Conservation (phyloP, 2,329 filamentous ascomycete species). For the Pseudocercospora eumusae region DNA sequence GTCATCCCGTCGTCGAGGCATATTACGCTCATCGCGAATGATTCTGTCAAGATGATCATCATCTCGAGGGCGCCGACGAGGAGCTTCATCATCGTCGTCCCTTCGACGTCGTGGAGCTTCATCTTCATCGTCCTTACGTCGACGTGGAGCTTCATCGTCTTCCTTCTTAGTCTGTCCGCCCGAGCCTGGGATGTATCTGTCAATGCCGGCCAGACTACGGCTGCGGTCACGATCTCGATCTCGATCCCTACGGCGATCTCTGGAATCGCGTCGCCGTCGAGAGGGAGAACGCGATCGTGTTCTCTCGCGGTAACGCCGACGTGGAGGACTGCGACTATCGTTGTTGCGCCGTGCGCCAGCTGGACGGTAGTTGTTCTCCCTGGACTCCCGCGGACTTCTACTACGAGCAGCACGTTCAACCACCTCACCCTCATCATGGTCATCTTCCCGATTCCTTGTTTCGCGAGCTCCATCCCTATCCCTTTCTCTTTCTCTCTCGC, state of each 20-base stretch:
- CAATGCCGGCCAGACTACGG: constrained; percentile 40
- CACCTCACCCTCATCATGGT: constrained; percentile 38
- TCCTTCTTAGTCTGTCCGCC: constrained; percentile 13
- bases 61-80: constrained; percentile 27
- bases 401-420: constrained; percentile 32
- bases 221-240: constrained; percentile 34
- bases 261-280: constrained; percentile 20
- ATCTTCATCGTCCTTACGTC: constrained; percentile 35
- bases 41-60: constrained; percentile 21
- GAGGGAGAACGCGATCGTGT: constrained; percentile 28
- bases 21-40: constrained; percentile 23
- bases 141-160: constrained; percentile 35
- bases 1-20: constrained; percentile 16
- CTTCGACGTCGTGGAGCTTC: constrained; percentile 15
- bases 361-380: constrained; percentile 23
- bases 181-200: constrained; percentile 44
- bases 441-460: constrained; percentile 20
- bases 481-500: not conserved
- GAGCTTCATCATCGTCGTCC: constrained; percentile 27
- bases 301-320: constrained; percentile 25
- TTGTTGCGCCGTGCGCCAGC: constrained; percentile 25
- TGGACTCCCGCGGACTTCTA: constrained; percentile 23
- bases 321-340: constrained; percentile 33
- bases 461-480: constrained; percentile 2
- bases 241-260: constrained; percentile 22